Conservation (phyloP, 805 yeast genomes). For the Pichia nanzhaoensis region DNA sequence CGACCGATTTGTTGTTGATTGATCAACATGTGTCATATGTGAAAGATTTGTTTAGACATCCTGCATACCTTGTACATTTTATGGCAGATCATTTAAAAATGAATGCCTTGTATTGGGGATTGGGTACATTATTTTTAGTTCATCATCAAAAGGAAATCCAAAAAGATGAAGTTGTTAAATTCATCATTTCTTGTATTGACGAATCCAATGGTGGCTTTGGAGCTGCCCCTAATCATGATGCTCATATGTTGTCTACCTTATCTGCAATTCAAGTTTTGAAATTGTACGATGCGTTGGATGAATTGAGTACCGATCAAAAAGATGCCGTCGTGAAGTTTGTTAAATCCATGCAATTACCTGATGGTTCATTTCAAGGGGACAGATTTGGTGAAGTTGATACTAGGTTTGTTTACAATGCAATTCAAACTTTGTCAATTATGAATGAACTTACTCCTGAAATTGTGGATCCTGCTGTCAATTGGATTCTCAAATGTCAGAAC, state of each 20-base stretch:
- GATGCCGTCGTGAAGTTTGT: constrained; percentile 34
- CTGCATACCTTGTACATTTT: constrained; percentile 73
- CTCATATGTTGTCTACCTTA: constrained; percentile 76
- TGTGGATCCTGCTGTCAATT: constrained; percentile 54
- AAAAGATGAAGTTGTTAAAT: constrained; percentile 56
- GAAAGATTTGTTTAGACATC: constrained; percentile 44
- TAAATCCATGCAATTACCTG: constrained; percentile 39
- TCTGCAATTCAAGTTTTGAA: constrained; percentile 79
- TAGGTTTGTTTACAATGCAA: constrained; percentile 77
- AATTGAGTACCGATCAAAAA: constrained; percentile 26
- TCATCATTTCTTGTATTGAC: constrained; percentile 62
- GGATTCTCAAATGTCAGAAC: constrained; percentile 65
- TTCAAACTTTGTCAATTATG: constrained; percentile 65
- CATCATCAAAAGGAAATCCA: constrained; percentile 50
- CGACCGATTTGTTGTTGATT: constrained; percentile 8
- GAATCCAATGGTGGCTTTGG: constrained; percentile 71
- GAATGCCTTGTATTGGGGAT: constrained; percentile 95
- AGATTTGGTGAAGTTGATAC: constrained; percentile 89
- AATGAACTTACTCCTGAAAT: constrained; percentile 47
- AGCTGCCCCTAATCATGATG: constrained; percentile 83
- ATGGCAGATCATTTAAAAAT: constrained; percentile 81
- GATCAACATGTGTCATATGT: constrained; percentile 51
- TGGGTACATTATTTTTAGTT: constrained; percentile 64
- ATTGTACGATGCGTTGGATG: constrained; percentile 54
- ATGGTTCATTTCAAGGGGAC: constrained; percentile 88